phyloP scores from a whole-genome alignment of 495 filamentous ascomycete genomes.

The Hapsidospora chrysogenum region DNA sequence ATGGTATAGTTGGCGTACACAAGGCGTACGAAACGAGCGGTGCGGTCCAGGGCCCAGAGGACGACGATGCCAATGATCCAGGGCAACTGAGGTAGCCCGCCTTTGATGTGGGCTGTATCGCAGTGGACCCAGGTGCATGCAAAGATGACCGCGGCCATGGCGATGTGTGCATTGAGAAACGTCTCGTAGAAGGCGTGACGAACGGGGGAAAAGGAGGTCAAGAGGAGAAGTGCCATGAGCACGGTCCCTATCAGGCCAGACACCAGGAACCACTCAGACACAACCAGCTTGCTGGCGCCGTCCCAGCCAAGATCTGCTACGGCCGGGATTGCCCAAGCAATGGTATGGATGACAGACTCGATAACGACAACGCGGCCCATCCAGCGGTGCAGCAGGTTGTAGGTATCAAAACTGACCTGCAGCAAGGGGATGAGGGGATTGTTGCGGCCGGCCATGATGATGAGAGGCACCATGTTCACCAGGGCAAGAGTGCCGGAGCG shows the following conservation, averaged over 20 bases:
- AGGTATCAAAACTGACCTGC: conserved; percentile 87
- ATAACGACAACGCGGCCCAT: conserved; percentile 73
- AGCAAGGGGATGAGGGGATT: conserved; percentile 77
- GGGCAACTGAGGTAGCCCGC: conserved; percentile 42
- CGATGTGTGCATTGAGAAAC: conserved; percentile 72
- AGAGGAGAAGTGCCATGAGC: conserved; percentile 38
- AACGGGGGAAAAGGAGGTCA: conserved; percentile 54
- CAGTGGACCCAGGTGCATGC: conserved; percentile 57
- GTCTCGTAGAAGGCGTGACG: conserved; percentile 94
- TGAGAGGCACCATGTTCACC: conserved; percentile 81
- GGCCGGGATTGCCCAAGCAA: conserved; percentile 57
- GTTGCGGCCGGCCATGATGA: conserved; percentile 81
- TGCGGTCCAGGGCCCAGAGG: conserved; percentile 65
- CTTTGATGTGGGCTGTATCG: conserved; percentile 16
- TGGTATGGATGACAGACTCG: conserved; percentile 59
- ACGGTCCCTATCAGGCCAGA: conserved; percentile 33
- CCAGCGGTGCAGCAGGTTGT: conserved; percentile 91
- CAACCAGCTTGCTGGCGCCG: conserved; percentile 29
- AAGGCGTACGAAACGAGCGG: conserved; percentile 49
- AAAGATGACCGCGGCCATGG: conserved; percentile 43
- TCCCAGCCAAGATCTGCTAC: conserved; percentile 49
- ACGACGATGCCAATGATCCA: conserved; percentile 52
- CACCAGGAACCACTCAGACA: conserved; percentile 37
- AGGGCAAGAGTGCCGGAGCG: conserved; percentile 68
- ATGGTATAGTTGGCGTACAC: conserved; percentile 49